A percentile compares a stretch with the other conserved stretches of the same genome.
Evolutionary conservation across 2,329 filamentous ascomycete genomes (phyloP).

Genomic region (Leptographium flavum): DNA sequence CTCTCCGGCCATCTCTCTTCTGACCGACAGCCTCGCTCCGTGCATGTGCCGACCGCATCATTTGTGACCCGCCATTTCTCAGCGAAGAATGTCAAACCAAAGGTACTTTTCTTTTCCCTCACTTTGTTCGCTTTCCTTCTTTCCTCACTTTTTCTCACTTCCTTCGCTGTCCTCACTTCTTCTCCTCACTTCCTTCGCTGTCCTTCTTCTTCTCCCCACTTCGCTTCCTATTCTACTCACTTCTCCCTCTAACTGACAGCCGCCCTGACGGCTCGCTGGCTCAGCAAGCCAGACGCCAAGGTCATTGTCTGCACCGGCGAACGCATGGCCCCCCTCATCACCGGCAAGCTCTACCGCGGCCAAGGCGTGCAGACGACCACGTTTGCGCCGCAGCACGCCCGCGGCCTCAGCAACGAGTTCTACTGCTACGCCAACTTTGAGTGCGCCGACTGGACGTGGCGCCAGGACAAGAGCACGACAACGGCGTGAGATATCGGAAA

Average conservation of each 20-base stretch:
- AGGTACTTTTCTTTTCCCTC: constrained; percentile 26
- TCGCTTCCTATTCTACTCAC: background rate
- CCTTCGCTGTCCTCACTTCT: background rate
- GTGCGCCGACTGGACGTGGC: constrained; percentile 36
- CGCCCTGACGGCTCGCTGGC: constrained; percentile 62
- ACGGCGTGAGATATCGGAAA: background rate
- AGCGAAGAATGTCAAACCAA: constrained; percentile 73
- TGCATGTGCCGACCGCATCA: constrained; percentile 51
- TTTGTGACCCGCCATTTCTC: constrained; percentile 67
- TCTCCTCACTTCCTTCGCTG: background rate
- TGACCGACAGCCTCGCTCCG: constrained; percentile 28
- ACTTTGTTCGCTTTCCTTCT: background rate
- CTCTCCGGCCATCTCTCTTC: background rate
- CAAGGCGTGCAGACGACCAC: constrained; percentile 49
- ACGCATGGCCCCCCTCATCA: constrained; percentile 52
- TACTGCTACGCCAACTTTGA: constrained; percentile 70
- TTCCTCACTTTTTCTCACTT: background rate
- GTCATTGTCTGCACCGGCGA: constrained; percentile 67
- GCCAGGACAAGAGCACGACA: background rate
- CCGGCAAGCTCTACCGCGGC: constrained; percentile 48
- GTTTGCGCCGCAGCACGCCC: constrained; percentile 55
- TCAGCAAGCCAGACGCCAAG: constrained; percentile 32
- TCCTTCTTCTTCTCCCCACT: background rate
- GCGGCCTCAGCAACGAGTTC: constrained; percentile 68
- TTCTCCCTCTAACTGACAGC: constrained; percentile 34